phyloP scores from a whole-genome alignment of 2,329 filamentous ascomycete species.

The Colletotrichum shisoi region DNA sequence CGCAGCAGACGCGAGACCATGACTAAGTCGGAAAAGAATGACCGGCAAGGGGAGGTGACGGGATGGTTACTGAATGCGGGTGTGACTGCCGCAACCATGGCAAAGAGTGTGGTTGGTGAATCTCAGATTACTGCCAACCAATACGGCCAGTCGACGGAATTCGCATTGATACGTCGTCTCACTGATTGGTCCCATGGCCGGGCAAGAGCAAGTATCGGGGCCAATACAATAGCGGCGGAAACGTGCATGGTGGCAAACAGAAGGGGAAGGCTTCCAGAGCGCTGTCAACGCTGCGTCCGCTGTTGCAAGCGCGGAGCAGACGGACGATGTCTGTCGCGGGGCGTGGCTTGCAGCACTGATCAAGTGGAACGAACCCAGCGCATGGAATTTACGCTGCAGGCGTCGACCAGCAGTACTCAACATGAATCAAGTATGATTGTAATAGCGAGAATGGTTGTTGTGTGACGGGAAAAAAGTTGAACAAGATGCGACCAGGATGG shows the following conservation, averaged over 20 bases:
- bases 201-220: background rate
- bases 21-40: background rate
- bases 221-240: slow-evolving; percentile 21
- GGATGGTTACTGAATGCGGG: background rate
- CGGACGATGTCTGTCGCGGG: background rate
- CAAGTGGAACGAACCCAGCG: background rate
- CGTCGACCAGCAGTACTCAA: background rate
- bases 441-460: background rate
- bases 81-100: slow-evolving; percentile 1
- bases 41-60: background rate
- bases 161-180: background rate
- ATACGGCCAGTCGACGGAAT: slow-evolving; percentile 1
- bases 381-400: too few species aligned
- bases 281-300: slow-evolving; percentile 1
- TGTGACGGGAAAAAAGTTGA: background rate
- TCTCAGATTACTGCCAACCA: slow-evolving; percentile 5
- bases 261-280: slow-evolving; percentile 33
- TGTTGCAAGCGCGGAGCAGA: background rate
- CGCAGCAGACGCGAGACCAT: background rate
- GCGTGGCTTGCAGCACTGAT: background rate
- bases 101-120: background rate
- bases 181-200: background rate
- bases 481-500: background rate
- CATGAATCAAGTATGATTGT: background rate
- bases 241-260: slow-evolving; percentile 7